Evolutionary conservation across 148 eudicot species (phyloP), one percentile per base, ranked within the genome.

Genomic region (Silene uniflora): DNA sequence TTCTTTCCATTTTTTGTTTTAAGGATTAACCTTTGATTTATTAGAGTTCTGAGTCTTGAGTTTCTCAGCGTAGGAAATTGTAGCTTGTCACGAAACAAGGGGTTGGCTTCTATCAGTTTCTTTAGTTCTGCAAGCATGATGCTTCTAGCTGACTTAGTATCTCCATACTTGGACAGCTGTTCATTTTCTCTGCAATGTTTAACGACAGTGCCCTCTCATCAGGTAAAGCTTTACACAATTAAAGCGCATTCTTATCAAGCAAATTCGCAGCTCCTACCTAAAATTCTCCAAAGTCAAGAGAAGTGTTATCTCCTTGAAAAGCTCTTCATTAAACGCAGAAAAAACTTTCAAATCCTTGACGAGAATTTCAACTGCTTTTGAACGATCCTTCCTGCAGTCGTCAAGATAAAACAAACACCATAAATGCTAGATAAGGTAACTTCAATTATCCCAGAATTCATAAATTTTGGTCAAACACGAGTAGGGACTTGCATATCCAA

Each of bases 91-190:
- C 96, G 89, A 66, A 93, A 93, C 64, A 89, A 68, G n/a, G 98
- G 98, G 75, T 93, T 93, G 68, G 93, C 96, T 77, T 91, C 98
- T 59, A 93, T 93, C 86, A 93, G 73, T 85, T 91, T 93, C 77
- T 91, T 91, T 13, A 91, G 84, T 82, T 93, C 98, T 49, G 71
- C 88, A 64, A 93, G 87, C 96, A 93, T 88, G 76, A 88, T 87
- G 71, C 84, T 80, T 83, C 98, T 87, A 55, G 96, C 96, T 76
- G 96, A 91, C 86, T 88, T 91, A n/a, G 93, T 89, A 76, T 93
- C 97, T 32, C 98, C 98, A 80, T 93, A 91, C 64, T 89, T 93
- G 3, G 98, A 93, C 49, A 93, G 82, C 72, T 91, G 93, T 78
- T 93, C 96, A 76, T 93, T 91, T 62, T 93, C 92, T 77, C 98